Evolutionary conservation across 805 yeast genomes (phyloP), one percentile per base, ranked within the genome.

Genomic region (Phaffomyces antillensis): DNA sequence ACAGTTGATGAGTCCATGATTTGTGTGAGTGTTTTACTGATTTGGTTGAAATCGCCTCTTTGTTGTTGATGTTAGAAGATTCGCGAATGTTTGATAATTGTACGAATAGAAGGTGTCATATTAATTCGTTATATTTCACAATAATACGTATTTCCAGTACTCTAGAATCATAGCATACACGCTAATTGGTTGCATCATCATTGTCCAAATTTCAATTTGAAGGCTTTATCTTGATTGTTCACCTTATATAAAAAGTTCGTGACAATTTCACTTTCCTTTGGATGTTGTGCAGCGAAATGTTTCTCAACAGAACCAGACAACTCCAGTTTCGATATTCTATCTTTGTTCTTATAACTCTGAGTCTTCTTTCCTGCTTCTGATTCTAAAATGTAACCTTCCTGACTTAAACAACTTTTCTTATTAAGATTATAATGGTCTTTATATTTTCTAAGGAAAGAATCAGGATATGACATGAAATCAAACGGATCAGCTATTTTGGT

Each of bases 191-290:
- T 20, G 23, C 2, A 5, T 28, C 4, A 28, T 28, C 15, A 44
- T 10, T 44, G 43, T 18, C 48, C 48, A 49, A 69, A 68, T 42
- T 63, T 67, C 63, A 70, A 56, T 46, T 60, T 66, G 54, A 69
- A 70, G 30, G 64, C 71, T 58, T 64, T 66, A 48, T 71, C 73
- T 55, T 86, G 86, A 58, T 87, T 83, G 57, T 79, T 80, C 43
- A 87, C 89, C 55, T 86, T 82, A 66, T 91, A 93, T 44, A 93
- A 71, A 60, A 91, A 93, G 56, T 86, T 89, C 33, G 96, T 87
- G 35, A 91, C 80, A 30, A 85, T 79, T 55, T 91, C 98, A 46
- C 83, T 79, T 58, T 91, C 99, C 54, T 86, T 80, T 4, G 80
- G 79, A 12, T 76, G 72, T 39, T 70, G 72, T 9, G 64, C 54